Base-by-base conservation (phyloP, 805 yeast genomes). In the Kodamaea laetipori region DNA sequence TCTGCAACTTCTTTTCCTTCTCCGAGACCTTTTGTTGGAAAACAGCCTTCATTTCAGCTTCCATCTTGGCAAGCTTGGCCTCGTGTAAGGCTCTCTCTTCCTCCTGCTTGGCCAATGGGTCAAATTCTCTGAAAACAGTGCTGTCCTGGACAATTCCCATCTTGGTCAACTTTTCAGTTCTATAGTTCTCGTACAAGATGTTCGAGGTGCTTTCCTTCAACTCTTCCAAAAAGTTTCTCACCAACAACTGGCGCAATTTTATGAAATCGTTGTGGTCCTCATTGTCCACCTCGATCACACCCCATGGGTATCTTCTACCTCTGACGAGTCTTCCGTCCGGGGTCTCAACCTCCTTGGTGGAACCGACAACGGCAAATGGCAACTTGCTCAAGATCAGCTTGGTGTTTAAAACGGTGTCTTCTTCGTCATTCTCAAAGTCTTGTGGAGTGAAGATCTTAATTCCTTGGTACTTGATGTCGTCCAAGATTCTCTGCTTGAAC, bases 281-380 rank as follows among this genome's bases (percentile, higher is more conserved):
- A 64, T 94, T 92, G 64, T 90, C 97, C 54, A 94, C 90, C 69
- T 94, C 97, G 57, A 94, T 86, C 16, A 86, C 76, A 53, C 98
- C 98, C 99, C 99, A 94, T 49, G 98, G 97, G 64, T 92, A 92
- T 49, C 79, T 72, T 69, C 99, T 86, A 54, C 96, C 97, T 66
- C 97, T 82, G 35, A 90, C 95, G 34, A 63, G 53, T 63, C 87
- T 78, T 32, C 97, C 97, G 59, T 86, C 94, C 33, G 76, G 63
- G 36, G 78, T 75, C 54, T 82, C 82, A 26, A 86, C 82, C 50
- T 80, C 81, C 46, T 71, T 69, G 16, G 94, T 86, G 16, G 97
- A 88, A 16, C 97, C 99, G 42, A 94, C 86, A 51, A 94, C 84
- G 12, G 99, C 98, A 69, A 88, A 92, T 37, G 99, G 99, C 49